These are phyloP conservation scores for Acarospora socialis DNA, from an alignment of 2,329 filamentous ascomycete species.

Conservation along the genomic window DNA sequence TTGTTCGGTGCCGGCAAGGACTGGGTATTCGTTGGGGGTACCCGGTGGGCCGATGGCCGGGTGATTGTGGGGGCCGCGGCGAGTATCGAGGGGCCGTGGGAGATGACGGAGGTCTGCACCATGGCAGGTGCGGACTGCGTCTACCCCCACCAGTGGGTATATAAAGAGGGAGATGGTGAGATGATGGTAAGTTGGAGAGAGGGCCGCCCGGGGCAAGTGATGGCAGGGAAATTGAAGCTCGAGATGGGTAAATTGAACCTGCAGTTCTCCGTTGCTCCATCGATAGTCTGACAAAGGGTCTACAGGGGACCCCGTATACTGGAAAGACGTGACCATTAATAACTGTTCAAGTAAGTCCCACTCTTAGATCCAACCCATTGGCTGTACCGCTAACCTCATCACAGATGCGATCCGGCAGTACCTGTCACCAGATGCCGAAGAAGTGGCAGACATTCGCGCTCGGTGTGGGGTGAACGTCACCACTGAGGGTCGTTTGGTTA, in stretches of 20 bases:
- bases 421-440: too few relatives aligned
- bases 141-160: slow-evolving; percentile 13
- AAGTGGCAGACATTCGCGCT: neutral
- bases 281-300: too few relatives aligned
- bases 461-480: neutral
- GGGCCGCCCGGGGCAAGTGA: slow-evolving; percentile 11
- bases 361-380: too few relatives aligned
- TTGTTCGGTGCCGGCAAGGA: slow-evolving; percentile 10
- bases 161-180: slow-evolving; percentile 6
- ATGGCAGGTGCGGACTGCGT: slow-evolving; percentile 11
- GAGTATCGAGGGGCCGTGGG: slow-evolving; percentile 12
- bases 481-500: neutral
- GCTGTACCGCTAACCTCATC: too few relatives aligned
- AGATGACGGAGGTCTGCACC: slow-evolving; percentile 5
- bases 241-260: slow-evolving; percentile 6
- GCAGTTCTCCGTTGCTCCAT: too few relatives aligned
- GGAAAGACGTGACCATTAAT: too few relatives aligned
- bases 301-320: too few relatives aligned
- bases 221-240: slow-evolving; percentile 11
- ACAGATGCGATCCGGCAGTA: too few relatives aligned
- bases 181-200: slow-evolving; percentile 15
- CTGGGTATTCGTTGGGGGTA: slow-evolving; percentile 12
- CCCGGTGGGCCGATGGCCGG: slow-evolving; percentile 10
- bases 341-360: too few relatives aligned
- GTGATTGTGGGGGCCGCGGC: slow-evolving; percentile 11